phyloP scores from a whole-genome alignment of 495 filamentous ascomycete genomes.

The Tricharina praecox region DNA sequence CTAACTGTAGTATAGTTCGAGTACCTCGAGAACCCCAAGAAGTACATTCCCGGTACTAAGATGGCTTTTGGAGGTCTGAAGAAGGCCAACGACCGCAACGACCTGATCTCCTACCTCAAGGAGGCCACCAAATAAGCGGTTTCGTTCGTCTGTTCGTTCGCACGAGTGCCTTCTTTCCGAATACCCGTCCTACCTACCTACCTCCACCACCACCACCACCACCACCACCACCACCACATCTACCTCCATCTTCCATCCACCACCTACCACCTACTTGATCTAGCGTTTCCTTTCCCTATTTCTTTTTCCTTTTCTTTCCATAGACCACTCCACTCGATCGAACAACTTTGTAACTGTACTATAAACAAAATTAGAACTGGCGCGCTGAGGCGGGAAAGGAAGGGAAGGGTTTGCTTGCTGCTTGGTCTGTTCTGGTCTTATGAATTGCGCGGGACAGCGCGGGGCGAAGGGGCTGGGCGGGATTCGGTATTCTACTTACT shows the following conservation, averaged over 20 bases:
- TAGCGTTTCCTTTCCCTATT: neutral
- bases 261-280: neutral
- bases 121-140: conserved; percentile 8
- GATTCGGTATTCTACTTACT: no score
- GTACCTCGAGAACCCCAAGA: conserved; percentile 87
- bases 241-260: neutral
- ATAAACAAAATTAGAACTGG: neutral
- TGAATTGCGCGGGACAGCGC: no score
- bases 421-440: no score
- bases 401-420: no score
- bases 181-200: neutral
- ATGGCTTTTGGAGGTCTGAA: conserved; percentile 99
- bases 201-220: neutral
- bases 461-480: no score
- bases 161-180: neutral
- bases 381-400: no score
- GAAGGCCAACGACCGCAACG: conserved; percentile 99
- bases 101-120: conserved; percentile 72
- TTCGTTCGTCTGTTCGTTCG: neutral
- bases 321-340: neutral
- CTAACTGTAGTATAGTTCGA: conserved; percentile 39
- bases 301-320: neutral
- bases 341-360: no score
- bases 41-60: conserved; percentile 98
- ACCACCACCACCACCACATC: neutral